phyloP scores from a whole-genome alignment of 2,329 filamentous ascomycete species.

The Microascus cirrosus region DNA sequence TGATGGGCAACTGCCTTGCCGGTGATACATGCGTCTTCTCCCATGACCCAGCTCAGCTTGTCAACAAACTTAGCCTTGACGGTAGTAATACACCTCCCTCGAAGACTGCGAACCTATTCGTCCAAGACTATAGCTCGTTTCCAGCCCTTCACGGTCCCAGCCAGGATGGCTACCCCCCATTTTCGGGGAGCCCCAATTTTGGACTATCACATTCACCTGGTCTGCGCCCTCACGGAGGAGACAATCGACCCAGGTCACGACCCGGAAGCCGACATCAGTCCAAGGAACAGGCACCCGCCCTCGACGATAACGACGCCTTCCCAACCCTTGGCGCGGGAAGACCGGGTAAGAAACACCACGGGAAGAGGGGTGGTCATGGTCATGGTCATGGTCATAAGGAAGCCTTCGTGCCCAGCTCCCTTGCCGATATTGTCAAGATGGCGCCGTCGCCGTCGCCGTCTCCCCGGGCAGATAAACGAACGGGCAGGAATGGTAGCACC shows the following conservation, averaged over 20 bases:
- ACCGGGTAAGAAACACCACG: slow-evolving; percentile 81
- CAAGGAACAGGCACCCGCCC: slow-evolving; percentile 54
- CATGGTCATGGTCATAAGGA: slow-evolving; percentile 67
- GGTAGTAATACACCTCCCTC: slow-evolving; percentile 48
- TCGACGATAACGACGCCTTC: slow-evolving; percentile 94
- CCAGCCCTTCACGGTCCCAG: slow-evolving; percentile 57
- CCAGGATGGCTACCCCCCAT: slow-evolving; percentile 35
- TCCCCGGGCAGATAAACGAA: slow-evolving; percentile 49
- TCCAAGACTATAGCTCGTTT: slow-evolving; percentile 78
- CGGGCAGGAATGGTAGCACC: slow-evolving; percentile 52
- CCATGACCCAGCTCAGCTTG: slow-evolving; percentile 79
- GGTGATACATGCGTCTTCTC: slow-evolving; percentile 94
- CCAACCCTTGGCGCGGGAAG: slow-evolving; percentile 76
- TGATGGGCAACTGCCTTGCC: slow-evolving; percentile 89
- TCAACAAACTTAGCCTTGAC: slow-evolving; percentile 70
- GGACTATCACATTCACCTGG: slow-evolving; percentile 58
- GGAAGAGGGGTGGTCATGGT: slow-evolving; percentile 76
- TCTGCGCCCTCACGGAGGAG: slow-evolving; percentile 49
- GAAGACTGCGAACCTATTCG: slow-evolving; percentile 57
- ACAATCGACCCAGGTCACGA: slow-evolving; percentile 65
- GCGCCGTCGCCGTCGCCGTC: slow-evolving; percentile 70
- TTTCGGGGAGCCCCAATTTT: slow-evolving; percentile 34
- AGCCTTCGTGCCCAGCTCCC: slow-evolving; percentile 57
- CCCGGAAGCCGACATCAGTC: slow-evolving; percentile 66
- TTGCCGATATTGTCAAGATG: slow-evolving; percentile 94